Base-by-base conservation (phyloP, 805 yeast genomes). In the Debaryomyces castellii region DNA sequence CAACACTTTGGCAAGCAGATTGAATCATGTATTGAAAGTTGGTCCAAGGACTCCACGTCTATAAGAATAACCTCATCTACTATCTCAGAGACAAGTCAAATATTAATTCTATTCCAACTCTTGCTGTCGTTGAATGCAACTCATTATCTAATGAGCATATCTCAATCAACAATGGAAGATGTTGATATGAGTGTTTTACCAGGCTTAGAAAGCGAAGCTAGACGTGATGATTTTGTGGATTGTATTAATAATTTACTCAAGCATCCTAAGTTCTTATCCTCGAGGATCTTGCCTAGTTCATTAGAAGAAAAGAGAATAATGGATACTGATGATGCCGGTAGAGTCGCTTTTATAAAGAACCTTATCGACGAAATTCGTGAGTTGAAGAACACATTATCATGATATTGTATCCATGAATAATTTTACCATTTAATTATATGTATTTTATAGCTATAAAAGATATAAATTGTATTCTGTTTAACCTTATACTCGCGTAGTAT, bases 231-330 rank as follows among this genome's bases (percentile, higher is more conserved):
- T 21, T 76, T 91, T 49, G 68, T 74, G 3, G 80, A 75, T 36
- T 80, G 85, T 9, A 66, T 90, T 46, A 85, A 80, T 45, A 87
- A 89, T 52, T 73, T 91, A 34, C 73, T 89, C 50, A 84, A 91
- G 22, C 97, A 91, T 64, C 96, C 96, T 11, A 89, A 89, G 62
- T 90, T 83, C 53, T 68, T 91, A 49, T 76, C 87, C 4, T 78
- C 91, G 5, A 71, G 94, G 52, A 74, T 87, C 3, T 72, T 77
- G 2, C 80, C 91, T 2, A 76, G 84, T 2, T 78, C 83, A 10
- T 40, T 71, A 2, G 92, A 86, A 39, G 94, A 87, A 52, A 86
- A 81, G 54, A 72, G 77, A 34, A 51, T 78, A 7, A 63, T 81
- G 32, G 83, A 81, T 45, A 69, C 69, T 30, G 82, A 78, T 3